Conservation (phyloP, 495 filamentous ascomycete species). For the Hamigera avellanea region DNA sequence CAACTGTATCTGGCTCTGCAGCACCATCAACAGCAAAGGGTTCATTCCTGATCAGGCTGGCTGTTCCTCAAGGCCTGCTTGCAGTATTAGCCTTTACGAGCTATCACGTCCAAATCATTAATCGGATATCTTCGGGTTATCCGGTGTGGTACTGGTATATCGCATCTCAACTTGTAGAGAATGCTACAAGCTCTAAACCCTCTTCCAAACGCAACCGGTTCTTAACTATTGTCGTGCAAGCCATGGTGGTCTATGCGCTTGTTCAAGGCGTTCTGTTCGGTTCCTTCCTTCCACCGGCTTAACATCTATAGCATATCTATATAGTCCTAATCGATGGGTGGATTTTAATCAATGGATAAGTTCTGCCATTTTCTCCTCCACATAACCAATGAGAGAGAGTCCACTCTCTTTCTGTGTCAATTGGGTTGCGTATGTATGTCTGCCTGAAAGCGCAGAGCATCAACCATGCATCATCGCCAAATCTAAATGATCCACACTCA, state of each 20-base stretch:
- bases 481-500: background rate
- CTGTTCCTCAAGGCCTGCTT: slow-evolving; percentile 61
- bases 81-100: slow-evolving; percentile 58
- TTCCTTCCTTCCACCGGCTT: slow-evolving; percentile 93
- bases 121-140: slow-evolving; percentile 77
- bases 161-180: slow-evolving; percentile 27
- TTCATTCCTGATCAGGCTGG: slow-evolving; percentile 42
- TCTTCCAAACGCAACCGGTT: slow-evolving; percentile 11
- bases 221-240: slow-evolving; percentile 36
- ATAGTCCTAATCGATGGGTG: too few species aligned
- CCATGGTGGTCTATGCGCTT: slow-evolving; percentile 69
- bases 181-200: slow-evolving; percentile 3
- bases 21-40: slow-evolving; percentile 6
- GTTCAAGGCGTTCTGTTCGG: slow-evolving; percentile 76
- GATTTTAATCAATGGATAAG: too few species aligned
- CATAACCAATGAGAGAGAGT: too few species aligned
- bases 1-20: background rate
- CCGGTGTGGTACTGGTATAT: slow-evolving; percentile 84
- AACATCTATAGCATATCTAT: background rate
- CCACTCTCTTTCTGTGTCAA: too few species aligned
- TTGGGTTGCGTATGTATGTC: slow-evolving; percentile 8
- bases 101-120: slow-evolving; percentile 92
- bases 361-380: too few species aligned
- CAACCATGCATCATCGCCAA: too few species aligned
- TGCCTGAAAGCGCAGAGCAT: too few species aligned